Evolutionary conservation across 495 filamentous ascomycete species (phyloP).

Genomic region (Articulospora tetracladia): DNA sequence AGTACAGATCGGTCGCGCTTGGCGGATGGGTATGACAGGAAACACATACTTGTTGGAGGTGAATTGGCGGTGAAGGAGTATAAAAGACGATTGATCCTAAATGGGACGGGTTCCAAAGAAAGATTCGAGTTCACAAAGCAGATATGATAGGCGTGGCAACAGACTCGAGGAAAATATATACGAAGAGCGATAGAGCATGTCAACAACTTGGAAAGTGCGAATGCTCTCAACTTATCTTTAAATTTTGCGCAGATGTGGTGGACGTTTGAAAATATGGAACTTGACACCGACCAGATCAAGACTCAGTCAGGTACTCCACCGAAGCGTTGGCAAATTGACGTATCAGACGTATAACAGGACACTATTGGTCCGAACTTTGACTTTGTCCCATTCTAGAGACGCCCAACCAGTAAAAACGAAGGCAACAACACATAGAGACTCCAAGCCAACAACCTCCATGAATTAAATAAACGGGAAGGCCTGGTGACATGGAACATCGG

Average conservation of each 20-base stretch:
- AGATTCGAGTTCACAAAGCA: too few relatives aligned
- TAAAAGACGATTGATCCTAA: too few relatives aligned
- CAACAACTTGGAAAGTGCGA: neutral
- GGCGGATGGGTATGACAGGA: neutral
- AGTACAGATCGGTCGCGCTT: conserved; percentile 7
- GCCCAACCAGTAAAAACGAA: too few relatives aligned
- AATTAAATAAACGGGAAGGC: neutral
- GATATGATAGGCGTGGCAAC: too few relatives aligned
- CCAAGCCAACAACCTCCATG: neutral
- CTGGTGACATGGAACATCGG: neutral
- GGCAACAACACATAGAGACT: too few relatives aligned
- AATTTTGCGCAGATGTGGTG: neutral
- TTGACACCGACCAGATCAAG: neutral
- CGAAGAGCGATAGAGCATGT: too few relatives aligned
- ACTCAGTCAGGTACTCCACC: neutral
- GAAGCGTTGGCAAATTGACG: too few relatives aligned
- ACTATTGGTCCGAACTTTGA: too few relatives aligned
- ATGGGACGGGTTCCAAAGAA: too few relatives aligned
- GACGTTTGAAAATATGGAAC: neutral
- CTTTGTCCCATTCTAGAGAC: too few relatives aligned
- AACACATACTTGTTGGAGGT: neutral
- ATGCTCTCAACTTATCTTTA: neutral
- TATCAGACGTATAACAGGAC: too few relatives aligned
- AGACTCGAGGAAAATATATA: too few relatives aligned
- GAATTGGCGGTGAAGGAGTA: neutral